A percentile compares a stretch with the other conserved stretches of the same genome.
phyloP scores from a whole-genome alignment of 345 rosid species.

The Sisymbrium irio region DNA sequence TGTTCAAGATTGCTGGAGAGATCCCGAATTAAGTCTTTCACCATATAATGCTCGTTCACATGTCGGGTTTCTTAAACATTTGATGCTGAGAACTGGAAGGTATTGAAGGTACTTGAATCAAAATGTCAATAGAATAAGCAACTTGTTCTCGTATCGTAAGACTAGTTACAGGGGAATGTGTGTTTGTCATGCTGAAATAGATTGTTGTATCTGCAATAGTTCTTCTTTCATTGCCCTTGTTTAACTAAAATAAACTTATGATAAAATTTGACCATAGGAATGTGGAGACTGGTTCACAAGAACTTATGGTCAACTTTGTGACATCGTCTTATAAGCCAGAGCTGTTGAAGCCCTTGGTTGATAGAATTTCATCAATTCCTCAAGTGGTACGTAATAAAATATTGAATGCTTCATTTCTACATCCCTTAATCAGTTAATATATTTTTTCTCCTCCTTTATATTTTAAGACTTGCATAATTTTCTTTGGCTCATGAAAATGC shows the following conservation, averaged over 20 bases:
- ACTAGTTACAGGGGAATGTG: not conserved
- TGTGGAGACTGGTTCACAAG: slow-evolving; percentile 54
- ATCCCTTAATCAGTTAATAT: not conserved
- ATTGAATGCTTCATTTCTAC: not conserved
- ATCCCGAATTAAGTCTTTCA: slow-evolving; percentile 64
- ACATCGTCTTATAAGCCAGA: slow-evolving; percentile 83
- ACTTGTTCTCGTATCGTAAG: not conserved
- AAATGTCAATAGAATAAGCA: not conserved
- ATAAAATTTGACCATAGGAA: slow-evolving; percentile 49
- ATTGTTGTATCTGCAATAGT: not conserved
- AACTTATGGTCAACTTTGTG: slow-evolving; percentile 94
- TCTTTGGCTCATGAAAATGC: slow-evolving; percentile 10
- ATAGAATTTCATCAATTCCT: slow-evolving; percentile 66
- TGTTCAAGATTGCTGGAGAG: slow-evolving; percentile 87
- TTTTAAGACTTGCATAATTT: not conserved
- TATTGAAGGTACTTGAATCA: slow-evolving; percentile 40
- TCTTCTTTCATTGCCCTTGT: not conserved
- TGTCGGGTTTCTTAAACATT: slow-evolving; percentile 89
- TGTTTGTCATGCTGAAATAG: not conserved
- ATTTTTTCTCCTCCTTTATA: not conserved
- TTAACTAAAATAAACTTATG: slow-evolving; percentile 18
- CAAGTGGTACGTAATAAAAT: slow-evolving; percentile 69
- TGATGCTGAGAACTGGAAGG: slow-evolving; percentile 96
- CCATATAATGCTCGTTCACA: slow-evolving; percentile 83
- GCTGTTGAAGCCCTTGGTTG: slow-evolving; percentile 79